Evolutionary conservation across 164 flowering plant genomes (phyloP).

Genomic region (Magnolia officinalis): DNA sequence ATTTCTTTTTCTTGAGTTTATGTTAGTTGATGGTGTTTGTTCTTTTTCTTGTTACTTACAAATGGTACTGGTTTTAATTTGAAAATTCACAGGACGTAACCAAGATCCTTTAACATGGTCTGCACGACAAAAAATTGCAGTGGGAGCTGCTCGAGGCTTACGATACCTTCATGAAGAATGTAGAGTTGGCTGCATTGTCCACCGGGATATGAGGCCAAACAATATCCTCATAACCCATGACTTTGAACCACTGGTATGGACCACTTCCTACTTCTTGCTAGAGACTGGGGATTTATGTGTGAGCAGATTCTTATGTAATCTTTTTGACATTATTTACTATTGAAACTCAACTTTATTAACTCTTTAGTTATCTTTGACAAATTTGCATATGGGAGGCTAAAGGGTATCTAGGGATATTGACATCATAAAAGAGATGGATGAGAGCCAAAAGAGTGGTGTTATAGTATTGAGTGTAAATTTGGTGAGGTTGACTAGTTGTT

Average conservation of each 20-base stretch:
- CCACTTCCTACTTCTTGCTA: not conserved
- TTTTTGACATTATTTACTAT: too few relatives aligned
- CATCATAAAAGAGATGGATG: too few relatives aligned
- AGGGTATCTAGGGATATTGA: too few relatives aligned
- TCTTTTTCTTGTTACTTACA: not conserved
- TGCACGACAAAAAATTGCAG: constrained; percentile 84
- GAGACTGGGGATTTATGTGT: too few relatives aligned
- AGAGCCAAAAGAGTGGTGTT: too few relatives aligned
- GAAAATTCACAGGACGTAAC: constrained; percentile 41
- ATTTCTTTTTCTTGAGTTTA: not conserved
- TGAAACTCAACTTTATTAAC: too few relatives aligned
- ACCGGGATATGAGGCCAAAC: constrained; percentile 94
- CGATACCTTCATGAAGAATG: constrained; percentile 98
- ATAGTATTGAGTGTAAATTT: too few relatives aligned
- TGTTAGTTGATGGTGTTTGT: not conserved
- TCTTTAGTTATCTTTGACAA: too few relatives aligned
- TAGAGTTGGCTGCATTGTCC: constrained; percentile 95
- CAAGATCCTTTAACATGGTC: constrained; percentile 57
- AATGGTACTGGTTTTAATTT: not conserved
- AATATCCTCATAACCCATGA: constrained; percentile 97
- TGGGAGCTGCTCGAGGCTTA: constrained; percentile 96
- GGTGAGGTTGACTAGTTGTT: too few relatives aligned
- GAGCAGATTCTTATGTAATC: too few relatives aligned
- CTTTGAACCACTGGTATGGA: constrained; percentile 77
- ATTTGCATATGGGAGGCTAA: too few relatives aligned